A percentile compares a stretch with the other conserved stretches of the same genome.
These are phyloP conservation scores for Trichoderma sp. DNA, from an alignment of 2,329 filamentous ascomycete genomes.

Conservation along the genomic window DNA sequence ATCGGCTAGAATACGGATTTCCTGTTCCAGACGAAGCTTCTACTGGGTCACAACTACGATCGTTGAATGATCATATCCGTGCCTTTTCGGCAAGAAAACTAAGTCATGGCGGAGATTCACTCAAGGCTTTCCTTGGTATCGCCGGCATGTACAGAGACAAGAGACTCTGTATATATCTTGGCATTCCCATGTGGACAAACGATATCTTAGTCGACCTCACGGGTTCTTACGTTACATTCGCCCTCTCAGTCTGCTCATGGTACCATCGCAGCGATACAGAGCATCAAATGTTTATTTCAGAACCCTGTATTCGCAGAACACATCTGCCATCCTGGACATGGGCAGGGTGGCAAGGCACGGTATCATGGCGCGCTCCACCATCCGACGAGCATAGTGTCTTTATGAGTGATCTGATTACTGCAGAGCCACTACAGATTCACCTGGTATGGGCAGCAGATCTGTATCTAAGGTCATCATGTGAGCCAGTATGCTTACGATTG, in stretches of 20 bases:
- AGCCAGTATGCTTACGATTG: not conserved
- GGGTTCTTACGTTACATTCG: slow-evolving; percentile 15
- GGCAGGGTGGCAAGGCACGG: slow-evolving; percentile 20
- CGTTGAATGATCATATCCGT: slow-evolving; percentile 14
- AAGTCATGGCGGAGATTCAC: slow-evolving; percentile 1
- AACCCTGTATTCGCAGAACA: slow-evolving; percentile 7
- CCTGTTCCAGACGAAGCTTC: not conserved
- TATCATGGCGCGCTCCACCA: slow-evolving; percentile 20
- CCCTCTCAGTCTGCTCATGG: slow-evolving; percentile 19
- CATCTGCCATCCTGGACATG: slow-evolving; percentile 21
- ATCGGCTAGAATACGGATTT: slow-evolving; percentile 15
- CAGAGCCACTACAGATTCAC: not conserved
- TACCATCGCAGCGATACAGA: slow-evolving; percentile 13
- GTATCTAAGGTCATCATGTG: not conserved
- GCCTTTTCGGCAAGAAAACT: slow-evolving; percentile 13
- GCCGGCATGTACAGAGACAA: slow-evolving; percentile 17
- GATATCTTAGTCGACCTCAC: slow-evolving; percentile 7
- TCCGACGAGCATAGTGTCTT: slow-evolving; percentile 18
- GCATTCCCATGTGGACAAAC: slow-evolving; percentile 17
- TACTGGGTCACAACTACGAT: not conserved
- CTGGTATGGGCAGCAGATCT: slow-evolving; percentile 16
- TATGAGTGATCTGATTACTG: not conserved
- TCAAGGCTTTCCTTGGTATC: slow-evolving; percentile 19
- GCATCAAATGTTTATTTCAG: slow-evolving; percentile 3
- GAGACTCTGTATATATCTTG: slow-evolving; percentile 14